Conservation (phyloP, 176 grass and related monocot species). For the Hsuehochloa calcarea region DNA sequence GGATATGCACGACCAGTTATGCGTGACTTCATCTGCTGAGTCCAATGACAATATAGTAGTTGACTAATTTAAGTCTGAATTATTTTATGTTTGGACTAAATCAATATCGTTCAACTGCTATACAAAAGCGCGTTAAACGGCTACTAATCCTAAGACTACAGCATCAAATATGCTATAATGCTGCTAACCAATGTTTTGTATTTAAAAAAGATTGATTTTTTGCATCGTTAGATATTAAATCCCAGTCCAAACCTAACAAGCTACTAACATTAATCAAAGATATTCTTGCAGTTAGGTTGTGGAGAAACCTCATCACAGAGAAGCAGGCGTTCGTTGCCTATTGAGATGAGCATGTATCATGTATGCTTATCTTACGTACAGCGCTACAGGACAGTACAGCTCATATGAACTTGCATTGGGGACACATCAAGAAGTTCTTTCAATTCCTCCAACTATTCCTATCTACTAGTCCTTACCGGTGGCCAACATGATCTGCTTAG, state of each 20-base stretch:
- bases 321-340: neutral
- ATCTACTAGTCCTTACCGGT: neutral
- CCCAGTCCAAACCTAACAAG: constrained; percentile 31
- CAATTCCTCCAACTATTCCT: constrained; percentile 24
- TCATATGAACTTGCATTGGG: constrained; percentile 34
- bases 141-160: constrained; percentile 10
- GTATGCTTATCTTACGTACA: constrained; percentile 1
- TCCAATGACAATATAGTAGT: neutral
- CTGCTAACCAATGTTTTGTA: neutral
- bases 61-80: neutral
- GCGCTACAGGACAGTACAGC: constrained; percentile 28
- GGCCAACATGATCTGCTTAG: constrained; percentile 14
- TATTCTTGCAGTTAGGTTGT: constrained; percentile 26
- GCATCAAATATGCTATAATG: neutral
- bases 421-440: constrained; percentile 7
- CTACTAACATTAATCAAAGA: constrained; percentile 13
- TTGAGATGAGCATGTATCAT: constrained; percentile 30
- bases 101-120: neutral
- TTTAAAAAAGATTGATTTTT: constrained; percentile 1
- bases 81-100: neutral
- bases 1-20: constrained; percentile 2
- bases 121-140: constrained; percentile 11
- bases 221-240: constrained; percentile 16
- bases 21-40: neutral
- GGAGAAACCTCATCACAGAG: constrained; percentile 2